These are phyloP conservation scores for Pseudozyma flocculosa DNA, from an alignment of 1,284 basidiomycete species.

Conservation along the genomic window DNA sequence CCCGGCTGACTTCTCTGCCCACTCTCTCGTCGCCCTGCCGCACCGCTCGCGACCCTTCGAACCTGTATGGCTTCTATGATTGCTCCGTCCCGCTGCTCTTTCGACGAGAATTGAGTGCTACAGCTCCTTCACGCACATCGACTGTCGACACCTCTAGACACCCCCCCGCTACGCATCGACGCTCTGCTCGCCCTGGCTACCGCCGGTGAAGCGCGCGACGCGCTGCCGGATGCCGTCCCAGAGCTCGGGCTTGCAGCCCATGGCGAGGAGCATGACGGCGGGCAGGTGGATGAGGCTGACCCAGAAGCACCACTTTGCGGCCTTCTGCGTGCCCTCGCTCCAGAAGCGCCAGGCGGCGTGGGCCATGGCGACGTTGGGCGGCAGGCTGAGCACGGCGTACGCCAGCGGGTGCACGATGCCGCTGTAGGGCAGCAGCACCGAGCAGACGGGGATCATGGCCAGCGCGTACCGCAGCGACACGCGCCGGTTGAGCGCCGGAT, in stretches of 20 bases:
- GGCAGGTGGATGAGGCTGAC: slow-evolving; percentile 89
- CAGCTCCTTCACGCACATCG: too few species aligned
- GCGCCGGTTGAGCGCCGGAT: slow-evolving; percentile 77
- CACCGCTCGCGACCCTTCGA: too few species aligned
- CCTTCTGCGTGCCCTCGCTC: slow-evolving; percentile 66
- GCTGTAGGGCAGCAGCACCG: slow-evolving; percentile 64
- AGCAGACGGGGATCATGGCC: slow-evolving; percentile 77
- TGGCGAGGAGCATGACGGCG: slow-evolving; percentile 84
- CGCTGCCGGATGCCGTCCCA: slow-evolving; percentile 29
- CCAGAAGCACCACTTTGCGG: slow-evolving; percentile 69
- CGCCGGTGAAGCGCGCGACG: too few species aligned
- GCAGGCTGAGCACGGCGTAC: slow-evolving; percentile 75
- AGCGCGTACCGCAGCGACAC: slow-evolving; percentile 82
- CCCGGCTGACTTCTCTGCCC: too few species aligned
- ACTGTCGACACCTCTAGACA: too few species aligned
- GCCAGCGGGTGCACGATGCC: slow-evolving; percentile 59
- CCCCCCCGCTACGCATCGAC: too few species aligned
- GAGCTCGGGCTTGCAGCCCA: slow-evolving; percentile 63
- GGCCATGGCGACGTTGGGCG: slow-evolving; percentile 75
- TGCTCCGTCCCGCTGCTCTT: too few species aligned
- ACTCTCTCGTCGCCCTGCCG: too few species aligned
- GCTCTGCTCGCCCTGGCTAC: too few species aligned
- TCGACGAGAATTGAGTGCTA: too few species aligned
- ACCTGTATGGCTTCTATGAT: too few species aligned
- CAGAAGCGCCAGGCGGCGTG: slow-evolving; percentile 69